Evolutionary conservation across 768 basidiomycete species (phyloP).

Genomic region (Porpolomopsis calyptriformis): DNA sequence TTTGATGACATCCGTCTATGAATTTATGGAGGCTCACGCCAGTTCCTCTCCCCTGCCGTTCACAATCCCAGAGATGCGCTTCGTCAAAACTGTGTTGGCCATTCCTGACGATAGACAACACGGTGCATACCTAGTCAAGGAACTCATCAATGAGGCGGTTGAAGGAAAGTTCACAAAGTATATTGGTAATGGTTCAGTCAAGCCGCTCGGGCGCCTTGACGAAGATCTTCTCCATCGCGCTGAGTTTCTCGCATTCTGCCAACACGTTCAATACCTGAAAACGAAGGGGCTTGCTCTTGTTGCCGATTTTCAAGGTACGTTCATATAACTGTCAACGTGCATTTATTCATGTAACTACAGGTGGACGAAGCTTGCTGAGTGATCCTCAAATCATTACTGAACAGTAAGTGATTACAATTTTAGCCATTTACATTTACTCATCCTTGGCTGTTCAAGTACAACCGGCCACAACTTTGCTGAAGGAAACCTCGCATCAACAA

Average conservation of each 20-base stretch:
- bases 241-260: conserved; percentile 12
- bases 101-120: conserved; percentile 1
- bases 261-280: conserved; percentile 14
- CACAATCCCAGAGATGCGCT: conserved; percentile 11
- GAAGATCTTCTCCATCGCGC: not conserved
- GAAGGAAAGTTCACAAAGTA: conserved; percentile 17
- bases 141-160: conserved; percentile 8
- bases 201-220: conserved; percentile 1
- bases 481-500: not conserved
- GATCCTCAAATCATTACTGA: conserved; percentile 4
- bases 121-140: conserved; percentile 13
- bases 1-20: conserved; percentile 13
- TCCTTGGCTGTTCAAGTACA: not conserved
- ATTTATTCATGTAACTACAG: not conserved
- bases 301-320: conserved; percentile 14
- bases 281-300: conserved; percentile 11
- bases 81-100: conserved; percentile 12
- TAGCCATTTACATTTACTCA: not conserved
- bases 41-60: not conserved
- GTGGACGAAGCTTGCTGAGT: not conserved
- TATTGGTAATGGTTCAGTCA: conserved; percentile 14
- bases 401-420: not conserved
- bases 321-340: not conserved
- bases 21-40: conserved; percentile 5
- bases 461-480: not conserved